A percentile compares a stretch with the other conserved stretches of the same genome.
Evolutionary conservation across 371 early-diverging fungal species (phyloP).

Genomic region (Lichtheimia ornata): DNA sequence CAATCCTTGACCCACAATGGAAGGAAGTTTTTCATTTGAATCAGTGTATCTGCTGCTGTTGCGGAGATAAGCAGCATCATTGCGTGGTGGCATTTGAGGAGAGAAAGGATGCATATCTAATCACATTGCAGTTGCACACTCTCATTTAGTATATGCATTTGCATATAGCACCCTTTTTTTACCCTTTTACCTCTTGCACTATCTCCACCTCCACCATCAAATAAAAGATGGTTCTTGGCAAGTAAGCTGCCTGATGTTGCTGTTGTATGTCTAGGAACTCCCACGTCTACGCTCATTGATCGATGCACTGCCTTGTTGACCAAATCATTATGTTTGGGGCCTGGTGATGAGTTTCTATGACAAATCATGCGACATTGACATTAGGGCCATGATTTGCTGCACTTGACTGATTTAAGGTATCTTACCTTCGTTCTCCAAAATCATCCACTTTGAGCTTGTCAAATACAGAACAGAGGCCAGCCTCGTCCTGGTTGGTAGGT

Average conservation of each 20-base stretch:
- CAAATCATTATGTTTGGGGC: slow-evolving; percentile 11
- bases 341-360: slow-evolving; percentile 10
- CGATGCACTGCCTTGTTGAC: slow-evolving; percentile 21
- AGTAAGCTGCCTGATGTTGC: slow-evolving; percentile 7
- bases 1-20: slow-evolving; percentile 19
- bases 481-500: slow-evolving; percentile 2
- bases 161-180: not conserved
- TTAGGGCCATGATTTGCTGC: not conserved
- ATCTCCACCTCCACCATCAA: not conserved
- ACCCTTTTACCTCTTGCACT: not conserved
- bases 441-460: slow-evolving; percentile 13
- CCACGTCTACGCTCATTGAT: slow-evolving; percentile 35
- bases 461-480: slow-evolving; percentile 11
- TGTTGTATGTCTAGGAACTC: slow-evolving; percentile 11
- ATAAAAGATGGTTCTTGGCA: slow-evolving; percentile 4
- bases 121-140: no score
- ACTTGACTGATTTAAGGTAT: not conserved
- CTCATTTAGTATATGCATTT: no score
- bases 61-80: slow-evolving; percentile 11
- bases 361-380: not conserved
- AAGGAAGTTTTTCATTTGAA: slow-evolving; percentile 20
- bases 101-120: slow-evolving; percentile 4
- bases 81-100: slow-evolving; percentile 2
- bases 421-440: slow-evolving; percentile 12
- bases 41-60: slow-evolving; percentile 12